These are phyloP conservation scores for Candida tallmaniae DNA, from an alignment of 805 yeast genomes.

Conservation along the genomic window DNA sequence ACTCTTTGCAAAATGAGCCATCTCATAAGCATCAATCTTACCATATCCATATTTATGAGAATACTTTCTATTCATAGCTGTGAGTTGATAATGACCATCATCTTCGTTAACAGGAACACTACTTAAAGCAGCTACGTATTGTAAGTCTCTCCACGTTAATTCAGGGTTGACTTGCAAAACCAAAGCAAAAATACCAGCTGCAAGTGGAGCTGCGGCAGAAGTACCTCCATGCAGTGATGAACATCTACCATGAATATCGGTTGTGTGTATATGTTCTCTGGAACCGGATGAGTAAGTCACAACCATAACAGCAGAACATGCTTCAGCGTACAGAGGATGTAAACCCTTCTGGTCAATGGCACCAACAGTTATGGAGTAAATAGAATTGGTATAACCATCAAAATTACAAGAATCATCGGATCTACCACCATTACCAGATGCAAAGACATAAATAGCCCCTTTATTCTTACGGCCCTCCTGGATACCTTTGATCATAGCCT, in stretches of 20 bases:
- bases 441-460: slow-evolving; percentile 91
- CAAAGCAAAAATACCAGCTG: slow-evolving; percentile 90
- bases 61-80: slow-evolving; percentile 63
- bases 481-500: slow-evolving; percentile 81
- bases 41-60: slow-evolving; percentile 93
- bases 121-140: slow-evolving; percentile 70
- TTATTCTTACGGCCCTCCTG: slow-evolving; percentile 74
- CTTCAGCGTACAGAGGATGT: slow-evolving; percentile 88
- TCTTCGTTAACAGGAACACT: slow-evolving; percentile 63
- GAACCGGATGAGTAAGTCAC: slow-evolving; percentile 92
- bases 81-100: slow-evolving; percentile 71
- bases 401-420: slow-evolving; percentile 88
- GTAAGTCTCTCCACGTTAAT: slow-evolving; percentile 94
- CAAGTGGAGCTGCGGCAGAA: slow-evolving; percentile 97
- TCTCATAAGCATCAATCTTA: slow-evolving; percentile 72
- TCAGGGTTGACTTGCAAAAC: slow-evolving; percentile 80
- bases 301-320: slow-evolving; percentile 92
- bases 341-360: slow-evolving; percentile 84
- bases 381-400: slow-evolving; percentile 96
- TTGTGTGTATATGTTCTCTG: slow-evolving; percentile 83
- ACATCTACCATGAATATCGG: slow-evolving; percentile 70
- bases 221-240: slow-evolving; percentile 87
- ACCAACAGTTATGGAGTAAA: slow-evolving; percentile 90
- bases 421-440: slow-evolving; percentile 90
- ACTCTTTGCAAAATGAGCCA: slow-evolving; percentile 66